phyloP scores from a whole-genome alignment of 768 basidiomycete species.

The Multifurca ochricompacta region DNA sequence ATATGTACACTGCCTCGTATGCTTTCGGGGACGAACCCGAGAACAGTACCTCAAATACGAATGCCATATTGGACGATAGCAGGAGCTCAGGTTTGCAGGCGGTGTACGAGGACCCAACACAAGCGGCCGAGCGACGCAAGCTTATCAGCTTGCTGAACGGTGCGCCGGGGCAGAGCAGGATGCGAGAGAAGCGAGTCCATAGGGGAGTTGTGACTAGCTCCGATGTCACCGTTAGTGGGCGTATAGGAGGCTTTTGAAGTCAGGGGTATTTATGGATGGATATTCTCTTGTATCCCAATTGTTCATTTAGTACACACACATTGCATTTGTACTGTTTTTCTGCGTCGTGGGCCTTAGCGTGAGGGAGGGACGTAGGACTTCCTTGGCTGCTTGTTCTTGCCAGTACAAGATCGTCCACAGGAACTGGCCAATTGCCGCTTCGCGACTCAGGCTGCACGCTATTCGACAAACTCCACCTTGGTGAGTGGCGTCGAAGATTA shows the following conservation, averaged over 20 bases:
- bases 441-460: too few species aligned
- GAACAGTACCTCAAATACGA: neutral
- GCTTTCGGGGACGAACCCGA: slow-evolving; percentile 16
- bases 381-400: too few species aligned
- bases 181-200: neutral
- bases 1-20: slow-evolving; percentile 8
- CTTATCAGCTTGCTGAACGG: slow-evolving; percentile 18
- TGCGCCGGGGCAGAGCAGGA: slow-evolving; percentile 12
- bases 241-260: slow-evolving; percentile 12
- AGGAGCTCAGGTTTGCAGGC: slow-evolving; percentile 15
- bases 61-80: neutral
- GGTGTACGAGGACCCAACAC: slow-evolving; percentile 20
- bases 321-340: slow-evolving; percentile 2
- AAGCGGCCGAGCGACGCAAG: slow-evolving; percentile 17
- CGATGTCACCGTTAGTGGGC: neutral
- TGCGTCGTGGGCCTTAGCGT: neutral
- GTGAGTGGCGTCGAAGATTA: too few species aligned
- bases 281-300: neutral
- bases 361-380: neutral
- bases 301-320: neutral
- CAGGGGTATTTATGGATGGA: neutral
- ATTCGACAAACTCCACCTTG: too few species aligned
- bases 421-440: too few species aligned
- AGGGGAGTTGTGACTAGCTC: neutral
- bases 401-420: too few species aligned